Conservation (phyloP, 2,329 filamentous ascomycete species). For the Trichoderma breve region DNA sequence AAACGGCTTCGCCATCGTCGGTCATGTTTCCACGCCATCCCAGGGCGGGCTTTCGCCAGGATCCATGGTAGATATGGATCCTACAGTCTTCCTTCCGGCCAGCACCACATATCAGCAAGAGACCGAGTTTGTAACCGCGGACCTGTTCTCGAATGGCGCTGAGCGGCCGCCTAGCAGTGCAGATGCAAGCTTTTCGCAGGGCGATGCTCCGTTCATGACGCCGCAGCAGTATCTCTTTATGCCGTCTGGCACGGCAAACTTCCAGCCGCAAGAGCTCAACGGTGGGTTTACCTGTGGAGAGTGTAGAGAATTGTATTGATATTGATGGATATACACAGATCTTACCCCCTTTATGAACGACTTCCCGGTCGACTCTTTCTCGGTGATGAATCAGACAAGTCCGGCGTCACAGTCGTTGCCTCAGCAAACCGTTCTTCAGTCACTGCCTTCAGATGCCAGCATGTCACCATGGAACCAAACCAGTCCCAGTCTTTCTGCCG, state of each 20-base stretch:
- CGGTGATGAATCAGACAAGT: conserved; percentile 28
- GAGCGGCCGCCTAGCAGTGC: conserved; percentile 18
- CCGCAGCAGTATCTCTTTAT: conserved; percentile 42
- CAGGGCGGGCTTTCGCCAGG: conserved; percentile 42
- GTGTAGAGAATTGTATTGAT: neutral
- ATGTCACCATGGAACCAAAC: conserved; percentile 43
- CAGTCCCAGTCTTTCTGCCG: conserved; percentile 30
- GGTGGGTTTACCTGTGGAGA: conserved; percentile 28
- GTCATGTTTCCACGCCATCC: conserved; percentile 35
- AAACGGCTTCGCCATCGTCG: conserved; percentile 49
- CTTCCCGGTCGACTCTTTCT: conserved; percentile 35
- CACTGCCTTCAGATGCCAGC: conserved; percentile 21
- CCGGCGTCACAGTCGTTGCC: conserved; percentile 37
- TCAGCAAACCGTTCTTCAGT: conserved; percentile 34
- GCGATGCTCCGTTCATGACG: conserved; percentile 35
- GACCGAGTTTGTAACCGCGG: conserved; percentile 22
- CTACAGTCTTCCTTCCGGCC: conserved; percentile 35
- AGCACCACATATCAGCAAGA: conserved; percentile 33
- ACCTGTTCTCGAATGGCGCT: conserved; percentile 33
- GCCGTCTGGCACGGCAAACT: conserved; percentile 29
- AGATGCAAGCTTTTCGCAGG: conserved; percentile 34
- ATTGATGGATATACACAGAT: conserved; percentile 25
- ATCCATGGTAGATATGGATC: conserved; percentile 40
- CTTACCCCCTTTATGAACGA: conserved; percentile 32
- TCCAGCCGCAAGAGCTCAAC: conserved; percentile 31